These are phyloP conservation scores for Eleusine coracana DNA, from an alignment of 176 grass and related monocot genomes.

Conservation along the genomic window DNA sequence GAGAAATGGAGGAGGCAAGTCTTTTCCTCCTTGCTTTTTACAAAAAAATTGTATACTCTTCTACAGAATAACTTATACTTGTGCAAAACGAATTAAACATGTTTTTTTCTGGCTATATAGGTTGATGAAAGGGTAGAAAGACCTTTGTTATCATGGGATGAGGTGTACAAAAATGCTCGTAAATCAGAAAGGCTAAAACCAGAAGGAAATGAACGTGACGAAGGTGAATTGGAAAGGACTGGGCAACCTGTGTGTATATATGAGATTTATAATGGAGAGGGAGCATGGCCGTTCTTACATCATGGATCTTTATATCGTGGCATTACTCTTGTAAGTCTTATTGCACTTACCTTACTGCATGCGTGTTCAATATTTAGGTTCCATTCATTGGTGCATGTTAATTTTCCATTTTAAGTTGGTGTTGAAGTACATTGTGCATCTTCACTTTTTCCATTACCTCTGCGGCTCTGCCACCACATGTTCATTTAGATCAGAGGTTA, in stretches of 20 bases:
- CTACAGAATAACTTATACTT: constrained; percentile 25
- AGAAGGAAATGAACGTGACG: constrained; percentile 83
- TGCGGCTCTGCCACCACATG: background rate
- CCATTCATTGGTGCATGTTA: background rate
- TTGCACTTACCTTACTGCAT: constrained; percentile 28
- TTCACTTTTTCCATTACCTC: background rate
- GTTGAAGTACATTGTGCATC: background rate
- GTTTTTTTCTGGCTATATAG: constrained; percentile 47
- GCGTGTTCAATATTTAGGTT: constrained; percentile 10
- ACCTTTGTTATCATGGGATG: constrained; percentile 88
- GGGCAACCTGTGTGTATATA: constrained; percentile 87
- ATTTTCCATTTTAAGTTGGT: constrained; percentile 20
- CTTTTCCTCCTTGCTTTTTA: constrained; percentile 21
- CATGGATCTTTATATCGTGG: constrained; percentile 93
- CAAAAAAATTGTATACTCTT: constrained; percentile 21
- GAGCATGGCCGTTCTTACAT: constrained; percentile 85
- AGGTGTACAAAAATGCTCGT: constrained; percentile 78
- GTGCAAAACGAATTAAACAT: constrained; percentile 12
- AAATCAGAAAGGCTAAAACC: constrained; percentile 85
- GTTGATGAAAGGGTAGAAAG: constrained; percentile 92
- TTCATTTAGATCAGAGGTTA: background rate
- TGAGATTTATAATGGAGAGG: constrained; percentile 86
- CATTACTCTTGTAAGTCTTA: constrained; percentile 75
- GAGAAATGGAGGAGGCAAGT: constrained; percentile 87
- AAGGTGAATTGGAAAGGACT: constrained; percentile 91